Conservation (phyloP, 2,329 filamentous ascomycete species). For the Trichoderma sp. region DNA sequence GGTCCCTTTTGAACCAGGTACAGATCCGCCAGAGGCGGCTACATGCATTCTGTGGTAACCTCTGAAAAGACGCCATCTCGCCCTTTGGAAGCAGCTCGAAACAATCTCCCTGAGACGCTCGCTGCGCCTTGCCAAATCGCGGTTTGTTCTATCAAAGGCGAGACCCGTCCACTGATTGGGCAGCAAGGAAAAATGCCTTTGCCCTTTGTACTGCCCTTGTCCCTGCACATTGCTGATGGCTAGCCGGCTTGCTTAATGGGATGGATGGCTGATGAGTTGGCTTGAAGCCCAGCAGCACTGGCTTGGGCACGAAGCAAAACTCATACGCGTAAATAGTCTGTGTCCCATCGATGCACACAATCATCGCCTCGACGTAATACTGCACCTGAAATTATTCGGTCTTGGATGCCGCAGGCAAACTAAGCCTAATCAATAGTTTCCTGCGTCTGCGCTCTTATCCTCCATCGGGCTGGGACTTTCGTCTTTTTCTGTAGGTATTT, state of each 20-base stretch:
- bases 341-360: constrained; percentile 1
- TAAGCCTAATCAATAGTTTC: constrained; percentile 19
- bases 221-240: constrained; percentile 10
- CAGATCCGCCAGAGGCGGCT: constrained; percentile 18
- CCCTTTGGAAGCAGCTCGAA: neutral
- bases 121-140: neutral
- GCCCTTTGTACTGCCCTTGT: constrained; percentile 13
- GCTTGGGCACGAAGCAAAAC: constrained; percentile 22
- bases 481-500: neutral
- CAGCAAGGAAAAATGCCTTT: neutral
- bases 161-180: neutral
- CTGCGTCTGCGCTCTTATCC: neutral
- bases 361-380: neutral
- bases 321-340: constrained; percentile 1
- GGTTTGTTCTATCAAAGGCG: neutral
- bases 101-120: neutral
- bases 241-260: constrained; percentile 17
- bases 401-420: constrained; percentile 4
- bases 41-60: constrained; percentile 20
- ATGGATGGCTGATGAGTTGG: constrained; percentile 25
- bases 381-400: neutral
- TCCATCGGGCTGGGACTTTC: neutral
- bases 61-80: constrained; percentile 5
- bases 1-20: constrained; percentile 8
- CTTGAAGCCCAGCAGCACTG: constrained; percentile 23